phyloP scores from a whole-genome alignment of 2,329 filamentous ascomycete genomes.

The Fusarium illudens region DNA sequence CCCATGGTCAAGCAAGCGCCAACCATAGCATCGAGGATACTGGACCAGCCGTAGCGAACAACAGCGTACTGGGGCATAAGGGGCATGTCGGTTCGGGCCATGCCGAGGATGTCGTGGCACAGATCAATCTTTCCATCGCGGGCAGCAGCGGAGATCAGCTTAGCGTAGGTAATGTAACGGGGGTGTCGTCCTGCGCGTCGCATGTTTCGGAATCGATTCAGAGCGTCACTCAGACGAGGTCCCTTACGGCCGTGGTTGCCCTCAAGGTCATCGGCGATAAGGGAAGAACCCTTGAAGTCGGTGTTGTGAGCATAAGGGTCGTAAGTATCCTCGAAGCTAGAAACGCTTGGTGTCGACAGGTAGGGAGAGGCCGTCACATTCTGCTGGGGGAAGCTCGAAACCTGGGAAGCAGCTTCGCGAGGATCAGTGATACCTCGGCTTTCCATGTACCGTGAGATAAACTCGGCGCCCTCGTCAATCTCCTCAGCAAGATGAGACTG shows the following conservation, averaged over 20 bases:
- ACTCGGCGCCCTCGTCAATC: constrained; percentile 86
- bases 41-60: constrained; percentile 95
- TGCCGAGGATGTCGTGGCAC: constrained; percentile 85
- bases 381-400: constrained; percentile 55
- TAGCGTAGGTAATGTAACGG: constrained; percentile 95
- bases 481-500: constrained; percentile 73
- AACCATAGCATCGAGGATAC: constrained; percentile 96
- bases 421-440: constrained; percentile 63
- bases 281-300: constrained; percentile 90
- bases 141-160: constrained; percentile 89
- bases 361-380: constrained; percentile 57
- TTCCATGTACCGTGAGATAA: constrained; percentile 68
- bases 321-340: constrained; percentile 80
- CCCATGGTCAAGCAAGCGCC: constrained; percentile 87
- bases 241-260: constrained; percentile 77
- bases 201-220: constrained; percentile 89
- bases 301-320: constrained; percentile 92
- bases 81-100: constrained; percentile 90
- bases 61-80: constrained; percentile 83
- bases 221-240: constrained; percentile 78
- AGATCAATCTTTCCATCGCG: constrained; percentile 83
- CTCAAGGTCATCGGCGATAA: constrained; percentile 91
- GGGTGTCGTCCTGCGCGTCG: constrained; percentile 90
- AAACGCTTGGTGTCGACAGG: constrained; percentile 63
- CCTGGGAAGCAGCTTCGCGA: constrained; percentile 60